Conservation (phyloP, 768 basidiomycete species). For the Stropharia rugosoannulata region DNA sequence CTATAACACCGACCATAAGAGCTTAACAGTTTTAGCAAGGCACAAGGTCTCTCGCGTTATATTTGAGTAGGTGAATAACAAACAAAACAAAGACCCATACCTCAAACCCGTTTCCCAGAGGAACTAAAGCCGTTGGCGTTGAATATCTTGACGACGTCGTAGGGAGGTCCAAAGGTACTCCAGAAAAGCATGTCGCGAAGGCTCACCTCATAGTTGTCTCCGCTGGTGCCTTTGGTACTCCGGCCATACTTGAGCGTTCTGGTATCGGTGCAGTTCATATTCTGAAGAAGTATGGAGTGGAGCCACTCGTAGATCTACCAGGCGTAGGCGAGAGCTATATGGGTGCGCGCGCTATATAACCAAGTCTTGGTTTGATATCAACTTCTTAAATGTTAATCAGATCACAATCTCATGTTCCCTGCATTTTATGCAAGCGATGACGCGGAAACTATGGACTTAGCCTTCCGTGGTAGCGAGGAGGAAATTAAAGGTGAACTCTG, state of each 20-base stretch:
- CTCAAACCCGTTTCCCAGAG: constrained; percentile 21
- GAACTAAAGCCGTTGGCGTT: constrained; percentile 44
- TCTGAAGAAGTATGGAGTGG: constrained; percentile 47
- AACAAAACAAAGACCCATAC: neutral
- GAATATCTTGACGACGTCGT: constrained; percentile 43
- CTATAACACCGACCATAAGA: constrained; percentile 41
- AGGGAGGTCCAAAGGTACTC: constrained; percentile 20
- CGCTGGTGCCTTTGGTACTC: constrained; percentile 55
- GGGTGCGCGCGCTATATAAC: constrained; percentile 27
- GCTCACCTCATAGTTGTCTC: constrained; percentile 48
- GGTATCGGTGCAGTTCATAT: constrained; percentile 58
- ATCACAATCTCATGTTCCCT: constrained; percentile 37
- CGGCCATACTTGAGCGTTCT: constrained; percentile 52
- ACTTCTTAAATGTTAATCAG: constrained; percentile 18
- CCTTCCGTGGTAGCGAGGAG: constrained; percentile 38
- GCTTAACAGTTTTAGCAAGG: constrained; percentile 35
- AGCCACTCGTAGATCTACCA: constrained; percentile 58
- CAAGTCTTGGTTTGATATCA: too few relatives aligned
- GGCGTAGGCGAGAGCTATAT: constrained; percentile 74
- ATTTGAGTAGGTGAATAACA: constrained; percentile 36
- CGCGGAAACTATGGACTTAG: constrained; percentile 46
- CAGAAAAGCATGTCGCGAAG: constrained; percentile 28
- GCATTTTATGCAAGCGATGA: constrained; percentile 45
- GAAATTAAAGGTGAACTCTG: constrained; percentile 35
- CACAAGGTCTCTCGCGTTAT: constrained; percentile 44